phyloP scores from a whole-genome alignment of 2,329 filamentous ascomycete species.

The Exophiala phaeomuriformis region DNA sequence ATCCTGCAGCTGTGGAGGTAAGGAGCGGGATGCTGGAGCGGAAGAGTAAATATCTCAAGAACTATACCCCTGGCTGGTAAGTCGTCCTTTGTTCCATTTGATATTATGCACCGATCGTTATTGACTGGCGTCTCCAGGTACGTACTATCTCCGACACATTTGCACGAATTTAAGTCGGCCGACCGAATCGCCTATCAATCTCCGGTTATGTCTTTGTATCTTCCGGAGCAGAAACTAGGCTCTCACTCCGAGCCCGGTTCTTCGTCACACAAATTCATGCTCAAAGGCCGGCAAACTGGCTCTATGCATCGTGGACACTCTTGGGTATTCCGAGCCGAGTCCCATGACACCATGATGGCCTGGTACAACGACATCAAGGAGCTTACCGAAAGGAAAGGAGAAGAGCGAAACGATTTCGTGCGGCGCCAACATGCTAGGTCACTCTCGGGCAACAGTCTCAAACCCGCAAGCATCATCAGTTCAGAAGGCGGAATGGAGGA shows the following conservation, averaged over 20 bases:
- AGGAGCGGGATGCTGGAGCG: conserved; percentile 86
- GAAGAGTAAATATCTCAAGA: conserved; percentile 98
- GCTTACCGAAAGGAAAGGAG: conserved; percentile 78
- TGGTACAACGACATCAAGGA: conserved; percentile 93
- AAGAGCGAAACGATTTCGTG: conserved; percentile 82
- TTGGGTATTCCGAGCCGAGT: conserved; percentile 62
- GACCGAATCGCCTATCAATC: conserved; percentile 75
- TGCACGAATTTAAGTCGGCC: conserved; percentile 98
- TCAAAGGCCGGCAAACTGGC: conserved; percentile 92
- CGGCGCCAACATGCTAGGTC: conserved; percentile 66
- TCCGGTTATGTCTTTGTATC: conserved; percentile 91
- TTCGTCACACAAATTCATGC: conserved; percentile 92
- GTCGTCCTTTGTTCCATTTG: conserved; percentile 30
- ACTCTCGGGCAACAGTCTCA: conserved; percentile 56
- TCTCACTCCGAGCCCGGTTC: conserved; percentile 77
- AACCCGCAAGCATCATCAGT: conserved; percentile 55
- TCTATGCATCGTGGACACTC: conserved; percentile 75
- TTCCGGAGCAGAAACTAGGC: conserved; percentile 90
- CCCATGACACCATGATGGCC: conserved; percentile 89
- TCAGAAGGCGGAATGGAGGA: conserved; percentile 74
- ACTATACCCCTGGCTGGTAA: conserved; percentile 90
- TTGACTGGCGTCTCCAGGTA: conserved; percentile 54
- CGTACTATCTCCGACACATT: conserved; percentile 87
- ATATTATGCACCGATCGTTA: background rate
- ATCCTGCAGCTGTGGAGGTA: conserved; percentile 75